Evolutionary conservation across 495 filamentous ascomycete species (phyloP).

Genomic region (Xylaria cubensis): DNA sequence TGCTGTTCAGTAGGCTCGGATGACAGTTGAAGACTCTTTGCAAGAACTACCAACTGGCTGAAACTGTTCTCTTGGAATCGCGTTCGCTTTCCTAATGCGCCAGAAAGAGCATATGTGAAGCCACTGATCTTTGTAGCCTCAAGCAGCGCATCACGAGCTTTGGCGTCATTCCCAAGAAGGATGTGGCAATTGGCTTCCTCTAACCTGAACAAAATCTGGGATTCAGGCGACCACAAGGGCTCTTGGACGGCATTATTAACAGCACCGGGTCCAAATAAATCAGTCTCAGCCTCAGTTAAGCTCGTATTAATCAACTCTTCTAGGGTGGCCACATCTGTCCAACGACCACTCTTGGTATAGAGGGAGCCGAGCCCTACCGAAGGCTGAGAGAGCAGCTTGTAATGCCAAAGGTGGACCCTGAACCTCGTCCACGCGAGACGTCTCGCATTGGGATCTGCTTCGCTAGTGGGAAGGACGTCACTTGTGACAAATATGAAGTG

Average conservation of each 20-base stretch:
- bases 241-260: slow-evolving; percentile 41
- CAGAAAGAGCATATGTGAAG: slow-evolving; percentile 85
- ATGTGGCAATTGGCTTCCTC: slow-evolving; percentile 85
- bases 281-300: slow-evolving; percentile 32
- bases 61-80: slow-evolving; percentile 88
- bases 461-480: slow-evolving; percentile 37
- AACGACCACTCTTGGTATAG: slow-evolving; percentile 51
- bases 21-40: slow-evolving; percentile 65
- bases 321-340: slow-evolving; percentile 57
- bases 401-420: slow-evolving; percentile 83
- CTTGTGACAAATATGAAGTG: slow-evolving; percentile 66
- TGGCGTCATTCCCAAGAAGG: slow-evolving; percentile 81
- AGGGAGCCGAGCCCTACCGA: slow-evolving; percentile 60
- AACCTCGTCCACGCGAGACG: slow-evolving; percentile 62
- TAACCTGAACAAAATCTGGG: slow-evolving; percentile 69
- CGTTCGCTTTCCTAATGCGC: slow-evolving; percentile 87
- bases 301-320: slow-evolving; percentile 54
- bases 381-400: slow-evolving; percentile 81
- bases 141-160: slow-evolving; percentile 73
- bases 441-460: background rate
- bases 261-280: slow-evolving; percentile 45
- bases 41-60: slow-evolving; percentile 91
- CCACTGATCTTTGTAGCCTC: slow-evolving; percentile 66
- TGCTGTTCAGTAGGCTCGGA: background rate
- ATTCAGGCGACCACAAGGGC: slow-evolving; percentile 43